These are phyloP conservation scores for Trichomonas tenax DNA, from an alignment of 208 protist species.

Conservation along the genomic window DNA sequence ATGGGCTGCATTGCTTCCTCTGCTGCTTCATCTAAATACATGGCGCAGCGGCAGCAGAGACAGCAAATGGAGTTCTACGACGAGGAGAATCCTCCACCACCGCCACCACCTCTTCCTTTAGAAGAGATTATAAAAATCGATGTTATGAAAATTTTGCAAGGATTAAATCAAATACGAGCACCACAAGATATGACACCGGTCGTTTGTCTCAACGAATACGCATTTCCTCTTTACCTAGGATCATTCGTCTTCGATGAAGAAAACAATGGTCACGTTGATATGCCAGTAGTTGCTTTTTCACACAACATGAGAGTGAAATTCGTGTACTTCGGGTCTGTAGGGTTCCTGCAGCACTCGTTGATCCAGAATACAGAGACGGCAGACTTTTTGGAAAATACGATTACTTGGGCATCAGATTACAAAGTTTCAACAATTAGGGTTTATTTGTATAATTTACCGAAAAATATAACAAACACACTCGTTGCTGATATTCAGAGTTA, in stretches of 20 bases:
- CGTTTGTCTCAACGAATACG: background rate
- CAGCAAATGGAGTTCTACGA: background rate
- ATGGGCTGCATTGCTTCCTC: background rate
- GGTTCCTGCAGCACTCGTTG: background rate
- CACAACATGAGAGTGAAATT: background rate
- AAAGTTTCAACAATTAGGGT: background rate
- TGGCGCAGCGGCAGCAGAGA: too few species aligned
- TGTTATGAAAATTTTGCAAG: background rate
- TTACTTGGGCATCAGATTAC: background rate
- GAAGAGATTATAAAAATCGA: background rate
- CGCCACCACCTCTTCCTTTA: background rate
- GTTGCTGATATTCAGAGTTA: background rate
- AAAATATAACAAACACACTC: background rate
- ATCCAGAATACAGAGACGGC: background rate
- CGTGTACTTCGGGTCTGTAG: background rate
- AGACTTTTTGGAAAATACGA: background rate
- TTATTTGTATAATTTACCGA: background rate
- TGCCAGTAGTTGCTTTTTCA: background rate
- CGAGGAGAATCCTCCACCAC: background rate
- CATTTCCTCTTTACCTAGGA: background rate
- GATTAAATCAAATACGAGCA: background rate
- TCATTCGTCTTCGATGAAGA: background rate
- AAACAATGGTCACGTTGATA: background rate
- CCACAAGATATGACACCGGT: background rate
- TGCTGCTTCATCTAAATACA: background rate